Evolutionary conservation across 2,329 filamentous ascomycete species (phyloP), one percentile per base, ranked within the genome.

Genomic region (Botrytis sinoallii): DNA sequence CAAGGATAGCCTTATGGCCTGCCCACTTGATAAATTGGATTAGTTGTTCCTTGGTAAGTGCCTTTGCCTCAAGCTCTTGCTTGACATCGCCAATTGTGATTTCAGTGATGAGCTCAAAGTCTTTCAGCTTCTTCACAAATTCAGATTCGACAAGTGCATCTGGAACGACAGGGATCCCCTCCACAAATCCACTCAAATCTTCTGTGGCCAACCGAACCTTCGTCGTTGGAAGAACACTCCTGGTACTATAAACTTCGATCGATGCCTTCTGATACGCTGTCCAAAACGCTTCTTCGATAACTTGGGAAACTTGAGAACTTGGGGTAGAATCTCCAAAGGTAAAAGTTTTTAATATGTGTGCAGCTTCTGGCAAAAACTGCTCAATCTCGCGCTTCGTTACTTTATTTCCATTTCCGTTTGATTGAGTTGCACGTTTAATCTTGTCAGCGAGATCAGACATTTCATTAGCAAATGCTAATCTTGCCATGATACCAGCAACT

Each of bases 231-330:
- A 98, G 86, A 10, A 99, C 91, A 73, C 97, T 97, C 74, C 91
- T 90, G 32, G 92, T 97, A 1, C 95, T 98, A 77, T 97, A 90
- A 10, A 98, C 88, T 79, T 98, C 95, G 73, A 98, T 94, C 0
- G 89, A 91, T 3, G 93, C 90, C 76, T 91, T 92, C 80, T 90
- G 91, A 79, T 93, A 96, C 76, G 93, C 95, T 52, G 90, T 97
- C 96, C 96, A 99, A 81, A 99, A 99, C 0, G 94, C 93, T 82
- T 98, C 93, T 80, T 98, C 95, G 71, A 99, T 93, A 75, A 93
- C 92, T 79, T 94, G 90, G 0, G 94, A 93, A 32, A 98, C 92
- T 75, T 93, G 88, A 0, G 88, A 88, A 75, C 93, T 97, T 1
- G 96, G 96, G 0, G 97, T 98, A 1, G 96, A 98, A 79, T 97